phyloP scores from a whole-genome alignment of 2,329 filamentous ascomycete genomes.

The Trichophyton schoenleinii region DNA sequence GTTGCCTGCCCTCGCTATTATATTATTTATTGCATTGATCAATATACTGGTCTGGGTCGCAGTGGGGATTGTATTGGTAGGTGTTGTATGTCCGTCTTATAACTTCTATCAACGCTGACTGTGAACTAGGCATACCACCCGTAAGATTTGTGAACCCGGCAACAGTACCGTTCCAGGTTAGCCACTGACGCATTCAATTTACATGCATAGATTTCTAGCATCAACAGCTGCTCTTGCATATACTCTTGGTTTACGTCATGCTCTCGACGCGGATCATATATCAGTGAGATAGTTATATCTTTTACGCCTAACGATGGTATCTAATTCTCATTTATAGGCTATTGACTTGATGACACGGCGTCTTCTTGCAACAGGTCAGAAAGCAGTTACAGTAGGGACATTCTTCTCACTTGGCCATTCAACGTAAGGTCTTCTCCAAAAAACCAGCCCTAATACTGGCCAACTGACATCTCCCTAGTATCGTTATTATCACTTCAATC shows the following conservation, averaged over 20 bases:
- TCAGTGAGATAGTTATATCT: constrained; percentile 31
- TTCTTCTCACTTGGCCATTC: constrained; percentile 92
- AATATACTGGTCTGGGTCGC: constrained; percentile 49
- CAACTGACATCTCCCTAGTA: constrained; percentile 27
- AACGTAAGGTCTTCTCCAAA: constrained; percentile 40
- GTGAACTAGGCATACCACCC: constrained; percentile 3
- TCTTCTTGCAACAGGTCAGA: constrained; percentile 71
- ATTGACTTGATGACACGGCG: constrained; percentile 93
- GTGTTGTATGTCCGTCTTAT: constrained; percentile 12
- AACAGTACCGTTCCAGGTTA: not conserved
- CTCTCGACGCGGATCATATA: constrained; percentile 94
- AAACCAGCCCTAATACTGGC: not conserved
- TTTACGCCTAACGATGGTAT: not conserved
- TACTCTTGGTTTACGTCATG: constrained; percentile 79
- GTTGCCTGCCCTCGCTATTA: constrained; percentile 45
- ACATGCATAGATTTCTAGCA: constrained; percentile 47
- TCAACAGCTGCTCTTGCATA: constrained; percentile 76
- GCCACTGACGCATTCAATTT: not conserved
- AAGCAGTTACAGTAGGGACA: constrained; percentile 81
- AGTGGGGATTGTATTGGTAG: constrained; percentile 45
- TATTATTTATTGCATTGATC: constrained; percentile 39
- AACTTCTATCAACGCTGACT: not conserved
- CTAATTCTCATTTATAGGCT: constrained; percentile 36
- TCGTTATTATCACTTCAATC: constrained; percentile 80
- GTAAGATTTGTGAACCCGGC: not conserved